Base-by-base conservation (phyloP, 352 stramenopile genomes). In the Phytophthora macrochlamydospora region DNA sequence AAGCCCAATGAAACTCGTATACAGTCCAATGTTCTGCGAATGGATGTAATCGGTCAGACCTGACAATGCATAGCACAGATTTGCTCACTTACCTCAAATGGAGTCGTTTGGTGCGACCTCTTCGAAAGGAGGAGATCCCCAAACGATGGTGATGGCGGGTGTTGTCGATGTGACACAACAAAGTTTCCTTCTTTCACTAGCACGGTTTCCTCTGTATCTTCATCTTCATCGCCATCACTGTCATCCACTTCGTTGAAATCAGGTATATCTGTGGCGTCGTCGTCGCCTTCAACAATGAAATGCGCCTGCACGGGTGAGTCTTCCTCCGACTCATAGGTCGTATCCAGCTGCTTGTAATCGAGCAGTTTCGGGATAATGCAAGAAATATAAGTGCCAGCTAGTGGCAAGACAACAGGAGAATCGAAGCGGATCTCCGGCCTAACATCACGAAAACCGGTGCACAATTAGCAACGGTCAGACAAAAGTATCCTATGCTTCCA, bases 1-100 rank as follows among this genome's bases (percentile, higher is more conserved):
- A 28, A 95, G 56, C 2, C 85, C 85, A 7, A 89, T 71, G 69
- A 95, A 97, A 57, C 81, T 97, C 7, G 86, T 93, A 65, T 92
- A 97, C 42, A 97, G 65, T 3, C 87, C 87, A 32, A 95, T 81
- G 42, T 75, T 91, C 85, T 94, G 49, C 11, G 32, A 45, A 64
- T 37, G 7, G 37, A 55, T 31, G 50, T 18, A 24, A 0, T 24
- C 18, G 18, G 18, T 24, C 18, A 24, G 18, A 24, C 18, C 18
- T 0, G 18, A 24, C 18, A 24, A 24, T 24, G 18, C 12, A 2
- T 13, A 55, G 11, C 13, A 44, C 14, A 32, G 38, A 5, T 33
- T 38, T 9, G 7, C 9, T 56, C 35, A 5, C 54, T 12, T 67
- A 89, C 84, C 74, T 92, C 84, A 62, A 89, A 92, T 5, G 80